Evolutionary conservation across 2,329 filamentous ascomycete genomes (phyloP), one percentile per base, ranked within the genome.

Genomic region (Hypocreales sp.): DNA sequence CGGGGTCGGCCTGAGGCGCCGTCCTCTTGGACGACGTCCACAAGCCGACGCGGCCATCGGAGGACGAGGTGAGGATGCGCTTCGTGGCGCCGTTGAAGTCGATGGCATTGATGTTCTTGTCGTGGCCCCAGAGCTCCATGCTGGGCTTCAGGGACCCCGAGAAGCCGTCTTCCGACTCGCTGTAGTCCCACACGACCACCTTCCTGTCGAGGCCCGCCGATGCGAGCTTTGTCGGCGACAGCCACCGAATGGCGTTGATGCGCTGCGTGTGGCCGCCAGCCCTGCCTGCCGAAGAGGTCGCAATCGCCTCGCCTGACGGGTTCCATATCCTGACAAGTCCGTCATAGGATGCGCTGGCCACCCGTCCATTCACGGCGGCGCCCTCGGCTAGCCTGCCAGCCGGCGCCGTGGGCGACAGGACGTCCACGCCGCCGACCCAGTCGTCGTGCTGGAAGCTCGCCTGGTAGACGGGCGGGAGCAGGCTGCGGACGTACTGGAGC

Each of bases 381-480:
- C 40, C 41, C 6, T 40, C 40, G 41, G 65, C 55, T 25, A 50
- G 48, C 26, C 57, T 58, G 13, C 64, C 72, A 3, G 73, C 69
- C 6, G 60, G 55, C 2, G 79, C 79, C 9, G 65, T 72, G 10
- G 55, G 51, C 0, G 83, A 86, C 15, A 92, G 60, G 5, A 92
- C 69, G 50, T 94, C 84, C 15, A 95, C 73, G 15, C 72, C 70
- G 48, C 81, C 82, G 26, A 98, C 80, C 90, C 90, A 98, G 52
- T 95, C 90, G 46, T 98, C 86, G 51, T 98, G 87, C 58, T 94
- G 78, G 50, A 93, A 98, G 46, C 80, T 90, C 9, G 84, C 79
- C 40, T 92, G 75, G 50, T 90, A 87, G 20, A 80, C 65, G 12
- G 90, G 90, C 7, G 90, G 90, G 33, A 94, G 73, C 40, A 94